Evolutionary conservation across 345 rosid species (phyloP).

Genomic region (Eucalyptus tenuipes): DNA sequence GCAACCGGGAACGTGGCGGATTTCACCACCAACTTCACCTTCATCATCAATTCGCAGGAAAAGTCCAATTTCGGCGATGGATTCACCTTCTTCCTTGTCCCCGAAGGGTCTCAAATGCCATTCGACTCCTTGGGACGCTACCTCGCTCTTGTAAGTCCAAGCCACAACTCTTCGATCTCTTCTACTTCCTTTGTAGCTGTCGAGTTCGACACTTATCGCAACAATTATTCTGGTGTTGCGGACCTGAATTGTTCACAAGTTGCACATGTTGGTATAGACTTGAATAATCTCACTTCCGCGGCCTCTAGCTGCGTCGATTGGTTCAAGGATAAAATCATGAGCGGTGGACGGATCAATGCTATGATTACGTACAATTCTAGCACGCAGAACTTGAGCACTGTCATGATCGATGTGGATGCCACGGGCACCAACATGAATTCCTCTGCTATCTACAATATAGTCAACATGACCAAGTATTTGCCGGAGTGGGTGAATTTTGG

Average conservation of each 20-base stretch:
- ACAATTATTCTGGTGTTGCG: not conserved
- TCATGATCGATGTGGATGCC: not conserved
- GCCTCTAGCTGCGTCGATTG: not conserved
- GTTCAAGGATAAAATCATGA: not conserved
- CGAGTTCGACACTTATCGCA: constrained; percentile 1
- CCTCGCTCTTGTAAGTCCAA: not conserved
- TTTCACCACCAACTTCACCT: constrained; percentile 4
- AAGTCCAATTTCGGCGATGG: not conserved
- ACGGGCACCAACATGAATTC: not conserved
- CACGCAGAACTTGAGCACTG: not conserved
- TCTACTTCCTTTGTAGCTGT: constrained; percentile 1
- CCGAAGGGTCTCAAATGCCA: not conserved
- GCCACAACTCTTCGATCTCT: not conserved
- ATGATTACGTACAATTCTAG: not conserved
- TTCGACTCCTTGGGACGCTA: not conserved
- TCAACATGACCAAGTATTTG: not conserved
- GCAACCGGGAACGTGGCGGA: not conserved
- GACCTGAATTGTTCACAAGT: not conserved
- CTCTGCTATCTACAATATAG: not conserved
- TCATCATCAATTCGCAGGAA: not conserved
- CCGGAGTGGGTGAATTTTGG: constrained; percentile 12
- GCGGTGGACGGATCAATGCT: not conserved
- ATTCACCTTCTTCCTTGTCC: constrained; percentile 3
- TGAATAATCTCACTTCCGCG: not conserved
- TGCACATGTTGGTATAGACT: constrained; percentile 2